phyloP scores from a whole-genome alignment of 257 asterid genomes.

The Lantana camara region DNA sequence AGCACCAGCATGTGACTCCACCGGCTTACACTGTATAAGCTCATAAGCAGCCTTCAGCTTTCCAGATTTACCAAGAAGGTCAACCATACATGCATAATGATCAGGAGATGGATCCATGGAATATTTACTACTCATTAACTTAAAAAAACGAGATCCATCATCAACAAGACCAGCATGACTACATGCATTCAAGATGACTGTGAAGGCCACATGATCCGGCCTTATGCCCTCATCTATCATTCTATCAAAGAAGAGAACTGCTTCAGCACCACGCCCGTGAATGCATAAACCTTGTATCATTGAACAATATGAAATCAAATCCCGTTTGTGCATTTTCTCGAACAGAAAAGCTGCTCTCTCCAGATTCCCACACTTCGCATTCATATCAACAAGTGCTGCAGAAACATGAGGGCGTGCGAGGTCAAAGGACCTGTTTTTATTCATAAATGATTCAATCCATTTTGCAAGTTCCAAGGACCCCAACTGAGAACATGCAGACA shows the following conservation, averaged over 20 bases:
- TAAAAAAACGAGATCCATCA: constrained; percentile 57
- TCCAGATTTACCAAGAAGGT: constrained; percentile 78
- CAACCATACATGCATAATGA: constrained; percentile 75
- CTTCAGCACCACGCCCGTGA: constrained; percentile 54
- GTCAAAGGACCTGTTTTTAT: constrained; percentile 40
- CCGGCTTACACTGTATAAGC: constrained; percentile 55
- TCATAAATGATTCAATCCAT: constrained; percentile 59
- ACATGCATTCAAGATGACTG: constrained; percentile 64
- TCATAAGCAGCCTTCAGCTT: constrained; percentile 72
- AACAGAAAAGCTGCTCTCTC: constrained; percentile 57
- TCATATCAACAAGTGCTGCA: constrained; percentile 77
- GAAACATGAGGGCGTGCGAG: constrained; percentile 47
- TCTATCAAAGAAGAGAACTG: constrained; percentile 54
- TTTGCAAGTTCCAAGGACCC: constrained; percentile 66
- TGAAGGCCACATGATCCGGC: constrained; percentile 74
- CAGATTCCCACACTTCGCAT: constrained; percentile 80
- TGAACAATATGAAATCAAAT: constrained; percentile 62
- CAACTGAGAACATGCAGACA: constrained; percentile 76
- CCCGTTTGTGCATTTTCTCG: constrained; percentile 55
- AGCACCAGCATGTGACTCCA: constrained; percentile 68
- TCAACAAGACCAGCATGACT: constrained; percentile 61
- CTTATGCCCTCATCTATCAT: too few species aligned
- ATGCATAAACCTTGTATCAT: constrained; percentile 76
- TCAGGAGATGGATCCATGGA: constrained; percentile 59
- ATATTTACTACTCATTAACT: constrained; percentile 46